A percentile compares a stretch with the other conserved stretches of the same genome.
Evolutionary conservation across 176 grass and related monocot species (phyloP).

Genomic region (Poa pratensis): DNA sequence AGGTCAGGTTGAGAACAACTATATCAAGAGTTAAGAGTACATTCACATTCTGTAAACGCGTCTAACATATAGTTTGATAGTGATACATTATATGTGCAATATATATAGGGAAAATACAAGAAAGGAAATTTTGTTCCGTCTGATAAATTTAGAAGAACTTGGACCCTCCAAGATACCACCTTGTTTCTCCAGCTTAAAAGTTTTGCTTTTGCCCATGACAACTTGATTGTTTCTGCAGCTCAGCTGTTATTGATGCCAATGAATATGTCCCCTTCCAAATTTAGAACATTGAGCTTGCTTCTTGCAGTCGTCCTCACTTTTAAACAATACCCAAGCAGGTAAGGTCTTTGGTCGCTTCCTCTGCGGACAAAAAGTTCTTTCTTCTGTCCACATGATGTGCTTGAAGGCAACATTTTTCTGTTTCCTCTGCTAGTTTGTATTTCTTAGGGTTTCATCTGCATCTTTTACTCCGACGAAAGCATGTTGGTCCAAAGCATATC

Average conservation of each 20-base stretch:
- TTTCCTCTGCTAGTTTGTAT: slow-evolving; percentile 2
- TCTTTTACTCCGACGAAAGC: background rate
- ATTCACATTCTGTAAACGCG: background rate
- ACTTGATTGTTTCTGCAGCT: background rate
- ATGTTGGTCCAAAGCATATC: background rate
- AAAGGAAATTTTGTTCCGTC: background rate
- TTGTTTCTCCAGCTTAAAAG: background rate
- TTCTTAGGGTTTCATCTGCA: background rate
- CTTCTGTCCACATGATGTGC: background rate
- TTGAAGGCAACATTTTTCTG: background rate
- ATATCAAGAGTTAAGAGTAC: background rate
- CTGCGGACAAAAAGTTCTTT: background rate
- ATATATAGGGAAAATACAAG: background rate
- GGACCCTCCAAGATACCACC: background rate
- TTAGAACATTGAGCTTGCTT: slow-evolving; percentile 20
- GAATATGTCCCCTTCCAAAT: background rate
- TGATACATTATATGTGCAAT: slow-evolving; percentile 36
- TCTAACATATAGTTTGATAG: background rate
- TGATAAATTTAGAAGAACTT: slow-evolving; percentile 5
- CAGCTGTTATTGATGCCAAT: background rate
- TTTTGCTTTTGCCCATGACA: background rate
- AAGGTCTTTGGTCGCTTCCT: background rate
- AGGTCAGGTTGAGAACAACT: background rate
- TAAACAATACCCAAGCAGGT: background rate
- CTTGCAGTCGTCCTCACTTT: slow-evolving; percentile 15